Evolutionary conservation across 441 rosid species (phyloP).

Genomic region (Kokia cookei): DNA sequence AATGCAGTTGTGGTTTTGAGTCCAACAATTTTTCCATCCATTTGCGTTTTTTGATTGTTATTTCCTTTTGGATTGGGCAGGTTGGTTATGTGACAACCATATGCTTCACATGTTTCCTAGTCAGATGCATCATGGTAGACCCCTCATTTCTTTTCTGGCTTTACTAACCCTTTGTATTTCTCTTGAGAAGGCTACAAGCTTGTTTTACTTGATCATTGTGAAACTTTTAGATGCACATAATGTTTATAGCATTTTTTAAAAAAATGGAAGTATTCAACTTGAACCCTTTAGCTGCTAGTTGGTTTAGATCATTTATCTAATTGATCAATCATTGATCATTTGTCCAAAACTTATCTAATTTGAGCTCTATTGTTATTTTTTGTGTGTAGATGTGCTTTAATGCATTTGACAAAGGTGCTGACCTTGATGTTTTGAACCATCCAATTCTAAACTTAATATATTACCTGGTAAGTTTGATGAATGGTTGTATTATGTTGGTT

Average conservation of each 20-base stretch:
- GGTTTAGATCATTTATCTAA: background rate
- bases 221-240: background rate
- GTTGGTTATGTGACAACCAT: slow-evolving; percentile 93
- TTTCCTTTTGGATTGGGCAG: slow-evolving; percentile 34
- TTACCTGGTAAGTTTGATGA: slow-evolving; percentile 53
- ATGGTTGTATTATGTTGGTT: background rate
- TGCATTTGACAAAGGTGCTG: slow-evolving; percentile 75
- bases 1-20: background rate
- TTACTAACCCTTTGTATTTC: background rate
- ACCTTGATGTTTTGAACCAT: slow-evolving; percentile 80
- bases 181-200: background rate
- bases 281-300: background rate
- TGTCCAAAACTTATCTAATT: background rate
- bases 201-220: background rate
- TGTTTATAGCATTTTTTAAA: background rate
- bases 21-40: background rate
- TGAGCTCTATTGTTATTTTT: background rate
- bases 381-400: slow-evolving; percentile 69
- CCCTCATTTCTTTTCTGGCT: background rate
- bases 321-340: background rate
- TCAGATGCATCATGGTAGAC: slow-evolving; percentile 84
- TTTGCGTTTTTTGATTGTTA: background rate
- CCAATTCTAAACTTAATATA: slow-evolving; percentile 77
- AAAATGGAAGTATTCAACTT: background rate
- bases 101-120: slow-evolving; percentile 82